Base-by-base conservation (phyloP, 169 alveolate species). In the Plasmodium inui region DNA sequence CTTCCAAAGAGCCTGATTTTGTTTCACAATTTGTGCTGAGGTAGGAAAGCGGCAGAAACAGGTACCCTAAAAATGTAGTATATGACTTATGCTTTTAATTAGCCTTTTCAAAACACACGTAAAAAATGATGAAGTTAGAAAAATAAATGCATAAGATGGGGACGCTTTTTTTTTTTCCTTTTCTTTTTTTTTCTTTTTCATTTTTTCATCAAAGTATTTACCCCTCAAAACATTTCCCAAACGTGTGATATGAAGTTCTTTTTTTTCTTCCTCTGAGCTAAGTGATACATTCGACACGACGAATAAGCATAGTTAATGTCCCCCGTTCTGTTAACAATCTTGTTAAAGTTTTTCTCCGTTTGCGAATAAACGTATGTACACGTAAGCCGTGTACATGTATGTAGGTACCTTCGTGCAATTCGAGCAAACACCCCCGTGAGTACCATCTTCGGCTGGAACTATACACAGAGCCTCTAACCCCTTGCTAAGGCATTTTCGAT, bases 391-490 rank as follows among this genome's bases (percentile, higher is more conserved):
- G 30, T 67, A 67, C 37, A 67, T 82, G 3, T 82, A 41, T 67
- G 74, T 83, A 17, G 71, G 44, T 10, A 79, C 80, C 67, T 90
- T 83, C 17, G 70, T 83, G 74, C 82, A 83, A 26, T 78, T 67
- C 76, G 76, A 67, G 37, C 37, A 28, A 67, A 26, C 76, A 19
- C n/a, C 37, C 76, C 76, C 30, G 30, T 67, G 37, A 67, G 76
- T 26, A 67, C 19, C 19, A 67, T 19, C 22, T 8, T 67, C 22
- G 37, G 76, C 76, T 0, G 41, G 39, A 19, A 67, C 3, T 26
- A 67, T 28, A 67, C 80, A 73, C 80, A 74, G 50, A 86, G 83
- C 30, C 61, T 12, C 61, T 32, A 74, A 26, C 57, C 39, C 19
- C 12, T 22, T 67, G 76, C 39, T 10, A 85, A 17, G 8, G 82